A percentile compares a stretch with the other conserved stretches of the same genome.
Evolutionary conservation across 176 grass and related monocot species (phyloP).

Genomic region (Areca catechu): DNA sequence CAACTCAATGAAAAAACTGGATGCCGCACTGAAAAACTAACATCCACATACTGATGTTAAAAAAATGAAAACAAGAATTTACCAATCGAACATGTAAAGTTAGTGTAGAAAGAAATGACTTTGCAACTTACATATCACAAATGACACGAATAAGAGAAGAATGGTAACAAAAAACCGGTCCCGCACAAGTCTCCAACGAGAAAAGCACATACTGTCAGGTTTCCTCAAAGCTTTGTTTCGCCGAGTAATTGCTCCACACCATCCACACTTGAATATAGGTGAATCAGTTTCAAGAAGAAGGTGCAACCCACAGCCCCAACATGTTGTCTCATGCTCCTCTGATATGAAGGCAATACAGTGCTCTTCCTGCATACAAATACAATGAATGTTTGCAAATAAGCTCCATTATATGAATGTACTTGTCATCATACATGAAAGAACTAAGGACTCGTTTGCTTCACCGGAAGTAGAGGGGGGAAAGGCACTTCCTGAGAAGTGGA

Average conservation of each 20-base stretch:
- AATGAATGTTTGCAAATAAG: not conserved
- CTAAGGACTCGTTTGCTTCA: no score
- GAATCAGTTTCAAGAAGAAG: slow-evolving; percentile 59
- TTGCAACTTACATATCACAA: slow-evolving; percentile 72
- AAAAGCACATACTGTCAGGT: slow-evolving; percentile 68
- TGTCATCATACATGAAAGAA: not conserved
- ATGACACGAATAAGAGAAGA: slow-evolving; percentile 71
- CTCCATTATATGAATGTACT: not conserved
- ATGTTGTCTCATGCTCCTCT: slow-evolving; percentile 61
- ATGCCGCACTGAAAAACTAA: no score
- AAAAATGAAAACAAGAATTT: no score
- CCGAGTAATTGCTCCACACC: slow-evolving; percentile 92
- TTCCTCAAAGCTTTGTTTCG: slow-evolving; percentile 47
- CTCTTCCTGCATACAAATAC: slow-evolving; percentile 51
- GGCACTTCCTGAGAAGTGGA: no score
- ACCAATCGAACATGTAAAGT: no score
- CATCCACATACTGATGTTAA: no score
- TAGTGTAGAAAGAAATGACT: not conserved
- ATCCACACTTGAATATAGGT: slow-evolving; percentile 87
- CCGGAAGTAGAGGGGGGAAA: no score
- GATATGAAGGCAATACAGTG: slow-evolving; percentile 55
- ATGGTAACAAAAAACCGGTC: slow-evolving; percentile 68
- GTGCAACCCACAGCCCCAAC: slow-evolving; percentile 84
- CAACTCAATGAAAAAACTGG: not conserved
- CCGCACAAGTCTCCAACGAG: slow-evolving; percentile 55